Evolutionary conservation across 352 stramenopile genomes (phyloP).

Genomic region (Achlya hypogyna): DNA sequence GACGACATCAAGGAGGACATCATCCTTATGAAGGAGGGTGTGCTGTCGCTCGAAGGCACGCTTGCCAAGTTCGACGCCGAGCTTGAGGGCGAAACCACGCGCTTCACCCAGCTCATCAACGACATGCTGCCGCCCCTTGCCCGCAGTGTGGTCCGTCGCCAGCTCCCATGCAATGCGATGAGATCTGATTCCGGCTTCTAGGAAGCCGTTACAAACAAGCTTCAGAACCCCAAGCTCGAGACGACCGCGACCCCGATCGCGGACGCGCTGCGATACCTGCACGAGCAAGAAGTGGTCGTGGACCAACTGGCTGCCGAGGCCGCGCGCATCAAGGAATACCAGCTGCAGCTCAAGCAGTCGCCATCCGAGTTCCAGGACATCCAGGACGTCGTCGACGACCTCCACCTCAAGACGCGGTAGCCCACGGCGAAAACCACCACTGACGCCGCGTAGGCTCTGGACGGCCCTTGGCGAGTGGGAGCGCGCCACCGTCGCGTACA

Average conservation of each 20-base stretch:
- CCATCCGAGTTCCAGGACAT: slow-evolving; percentile 87
- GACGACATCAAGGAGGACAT: slow-evolving; percentile 91
- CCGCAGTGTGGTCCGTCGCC: slow-evolving; percentile 31
- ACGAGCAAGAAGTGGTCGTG: slow-evolving; percentile 60
- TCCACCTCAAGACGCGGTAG: slow-evolving; percentile 73
- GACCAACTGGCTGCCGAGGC: slow-evolving; percentile 69
- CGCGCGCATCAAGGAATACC: slow-evolving; percentile 81
- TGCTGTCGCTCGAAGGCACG: slow-evolving; percentile 82
- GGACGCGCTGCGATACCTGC: slow-evolving; percentile 66
- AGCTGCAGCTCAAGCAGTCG: slow-evolving; percentile 75
- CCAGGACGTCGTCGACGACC: slow-evolving; percentile 74
- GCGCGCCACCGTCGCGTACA: slow-evolving; percentile 59
- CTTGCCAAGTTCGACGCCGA: slow-evolving; percentile 85
- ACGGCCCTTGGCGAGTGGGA: slow-evolving; percentile 79
- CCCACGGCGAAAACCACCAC: no score
- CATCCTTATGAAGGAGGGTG: slow-evolving; percentile 90
- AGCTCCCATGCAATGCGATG: neutral
- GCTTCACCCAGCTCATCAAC: slow-evolving; percentile 85
- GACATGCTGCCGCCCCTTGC: slow-evolving; percentile 79
- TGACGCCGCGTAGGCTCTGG: slow-evolving; percentile 58
- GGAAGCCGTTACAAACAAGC: slow-evolving; percentile 62
- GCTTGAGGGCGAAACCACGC: slow-evolving; percentile 85
- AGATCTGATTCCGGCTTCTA: slow-evolving; percentile 20
- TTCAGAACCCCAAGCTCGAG: slow-evolving; percentile 72
- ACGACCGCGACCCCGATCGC: slow-evolving; percentile 64